These are phyloP conservation scores for Plenodomus biglobosus DNA, from an alignment of 2,329 filamentous ascomycete species.

Conservation along the genomic window DNA sequence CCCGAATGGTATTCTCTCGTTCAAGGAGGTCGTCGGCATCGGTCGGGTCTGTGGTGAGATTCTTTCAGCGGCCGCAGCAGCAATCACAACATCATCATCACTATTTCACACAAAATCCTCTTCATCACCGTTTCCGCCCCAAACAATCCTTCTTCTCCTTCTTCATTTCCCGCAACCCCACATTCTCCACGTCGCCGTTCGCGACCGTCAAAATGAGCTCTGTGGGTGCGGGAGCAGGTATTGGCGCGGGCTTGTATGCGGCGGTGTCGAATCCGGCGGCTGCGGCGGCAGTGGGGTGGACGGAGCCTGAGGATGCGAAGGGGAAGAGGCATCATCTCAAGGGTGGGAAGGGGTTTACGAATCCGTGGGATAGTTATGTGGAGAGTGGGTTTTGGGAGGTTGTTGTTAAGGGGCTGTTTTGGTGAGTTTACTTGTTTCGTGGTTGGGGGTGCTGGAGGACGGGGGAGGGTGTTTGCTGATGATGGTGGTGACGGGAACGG, in stretches of 20 bases:
- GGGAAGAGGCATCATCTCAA: constrained; percentile 56
- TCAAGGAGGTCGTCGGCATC: background rate
- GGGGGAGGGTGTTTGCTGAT: no score
- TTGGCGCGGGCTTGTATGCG: constrained; percentile 44
- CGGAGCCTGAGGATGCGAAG: constrained; percentile 50
- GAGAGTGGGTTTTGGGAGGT: constrained; percentile 44
- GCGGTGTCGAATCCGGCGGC: constrained; percentile 46
- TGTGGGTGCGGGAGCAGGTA: constrained; percentile 19
- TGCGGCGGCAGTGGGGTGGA: constrained; percentile 31
- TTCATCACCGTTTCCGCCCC: no score
- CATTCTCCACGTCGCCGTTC: no score
- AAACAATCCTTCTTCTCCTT: no score
- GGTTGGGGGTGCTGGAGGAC: no score
- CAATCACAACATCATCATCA: no score
- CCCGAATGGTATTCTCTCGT: no score
- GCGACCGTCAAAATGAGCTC: constrained; percentile 37
- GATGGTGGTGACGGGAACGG: no score
- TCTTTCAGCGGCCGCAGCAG: no score
- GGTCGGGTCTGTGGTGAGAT: no score
- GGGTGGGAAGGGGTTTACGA: constrained; percentile 57
- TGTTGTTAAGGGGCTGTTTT: constrained; percentile 38
- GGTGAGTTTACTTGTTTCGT: constrained; percentile 30
- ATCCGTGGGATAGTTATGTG: constrained; percentile 59
- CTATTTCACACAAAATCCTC: no score
- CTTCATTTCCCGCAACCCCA: no score